These are phyloP conservation scores for Lecanicillium sp. DNA, from an alignment of 2,329 filamentous ascomycete genomes.

Conservation along the genomic window DNA sequence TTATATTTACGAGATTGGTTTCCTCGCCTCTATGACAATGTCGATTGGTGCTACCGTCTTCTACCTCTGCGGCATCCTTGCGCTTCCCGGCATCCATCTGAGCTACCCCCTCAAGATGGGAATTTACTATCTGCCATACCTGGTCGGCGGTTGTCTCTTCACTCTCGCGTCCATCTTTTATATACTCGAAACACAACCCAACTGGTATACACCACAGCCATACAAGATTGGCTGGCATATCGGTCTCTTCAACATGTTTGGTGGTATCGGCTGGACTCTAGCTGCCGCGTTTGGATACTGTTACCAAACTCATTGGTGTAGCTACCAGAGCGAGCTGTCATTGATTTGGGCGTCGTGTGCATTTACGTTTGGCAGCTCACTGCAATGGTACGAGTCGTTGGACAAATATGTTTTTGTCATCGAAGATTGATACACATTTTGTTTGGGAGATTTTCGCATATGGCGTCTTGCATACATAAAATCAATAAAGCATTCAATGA, in stretches of 20 bases:
- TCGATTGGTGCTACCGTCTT: constrained; percentile 56
- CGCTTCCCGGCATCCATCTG: constrained; percentile 52
- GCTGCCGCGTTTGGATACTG: constrained; percentile 50
- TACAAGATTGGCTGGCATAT: constrained; percentile 58
- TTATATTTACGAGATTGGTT: constrained; percentile 57
- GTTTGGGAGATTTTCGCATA: too few relatives aligned
- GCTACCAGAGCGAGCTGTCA: constrained; percentile 36
- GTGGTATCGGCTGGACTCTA: constrained; percentile 54
- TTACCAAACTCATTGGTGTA: constrained; percentile 26
- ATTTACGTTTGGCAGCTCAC: constrained; percentile 17
- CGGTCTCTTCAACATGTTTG: constrained; percentile 57
- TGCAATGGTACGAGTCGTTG: constrained; percentile 21
- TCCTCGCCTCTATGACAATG: constrained; percentile 52
- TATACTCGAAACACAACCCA: constrained; percentile 58
- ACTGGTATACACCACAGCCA: constrained; percentile 54
- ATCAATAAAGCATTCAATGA: too few relatives aligned
- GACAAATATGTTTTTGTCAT: constrained; percentile 18
- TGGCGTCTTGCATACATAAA: too few relatives aligned
- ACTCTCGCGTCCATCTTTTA: constrained; percentile 51
- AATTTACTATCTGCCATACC: constrained; percentile 51
- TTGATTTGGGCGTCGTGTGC: constrained; percentile 21
- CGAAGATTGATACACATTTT: constrained; percentile 1
- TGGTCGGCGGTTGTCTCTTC: constrained; percentile 57
- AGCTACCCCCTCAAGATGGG: constrained; percentile 41
- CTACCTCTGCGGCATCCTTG: constrained; percentile 57